Evolutionary conservation across 2,329 filamentous ascomycete species (phyloP).

Genomic region (Bipolaris zeicola): DNA sequence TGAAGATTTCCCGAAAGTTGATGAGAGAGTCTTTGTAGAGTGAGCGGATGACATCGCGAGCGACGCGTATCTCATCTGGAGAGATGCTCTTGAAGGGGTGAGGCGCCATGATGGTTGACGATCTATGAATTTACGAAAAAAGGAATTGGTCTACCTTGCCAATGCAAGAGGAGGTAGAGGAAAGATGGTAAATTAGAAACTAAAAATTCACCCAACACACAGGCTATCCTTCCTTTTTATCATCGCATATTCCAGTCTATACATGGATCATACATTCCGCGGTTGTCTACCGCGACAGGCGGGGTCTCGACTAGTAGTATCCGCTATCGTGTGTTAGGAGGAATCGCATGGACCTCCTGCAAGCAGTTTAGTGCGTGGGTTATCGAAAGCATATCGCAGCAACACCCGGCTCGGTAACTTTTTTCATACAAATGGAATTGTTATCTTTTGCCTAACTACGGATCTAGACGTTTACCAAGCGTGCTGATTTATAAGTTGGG

Average conservation of each 20-base stretch:
- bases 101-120: slow-evolving; percentile 40
- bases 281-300: not conserved
- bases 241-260: not conserved
- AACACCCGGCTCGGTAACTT: not conserved
- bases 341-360: slow-evolving; percentile 9
- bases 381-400: too few relatives aligned
- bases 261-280: not conserved
- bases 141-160: not conserved
- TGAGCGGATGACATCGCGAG: slow-evolving; percentile 57
- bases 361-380: not conserved
- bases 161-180: not conserved
- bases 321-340: not conserved
- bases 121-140: not conserved
- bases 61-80: slow-evolving; percentile 59
- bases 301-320: not conserved
- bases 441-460: too few relatives aligned
- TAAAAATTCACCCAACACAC: not conserved
- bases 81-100: slow-evolving; percentile 64
- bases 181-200: not conserved
- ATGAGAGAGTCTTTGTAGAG: slow-evolving; percentile 46
- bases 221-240: slow-evolving; percentile 3
- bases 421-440: not conserved
- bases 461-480: too few relatives aligned
- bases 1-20: slow-evolving; percentile 58
- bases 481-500: too few relatives aligned